Percentiles rank a stretch among this genome's conserved stretches.
These are phyloP conservation scores for Agrocybe pediades DNA, from an alignment of 768 basidiomycete genomes.

Conservation along the genomic window DNA sequence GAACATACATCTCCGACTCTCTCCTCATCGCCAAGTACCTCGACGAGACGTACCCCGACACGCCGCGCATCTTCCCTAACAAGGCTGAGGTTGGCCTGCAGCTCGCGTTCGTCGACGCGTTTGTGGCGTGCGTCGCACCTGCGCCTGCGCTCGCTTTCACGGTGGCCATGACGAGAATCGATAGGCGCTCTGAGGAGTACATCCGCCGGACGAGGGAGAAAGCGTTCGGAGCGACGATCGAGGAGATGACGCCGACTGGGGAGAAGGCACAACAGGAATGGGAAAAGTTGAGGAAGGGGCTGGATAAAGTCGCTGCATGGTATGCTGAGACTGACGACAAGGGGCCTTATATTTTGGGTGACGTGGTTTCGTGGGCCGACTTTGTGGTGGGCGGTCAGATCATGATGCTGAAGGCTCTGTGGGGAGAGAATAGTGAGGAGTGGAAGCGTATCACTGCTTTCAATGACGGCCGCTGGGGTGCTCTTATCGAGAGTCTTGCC, in stretches of 20 bases:
- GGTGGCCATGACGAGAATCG: not conserved
- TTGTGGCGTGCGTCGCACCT: not conserved
- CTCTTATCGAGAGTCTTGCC: too few species aligned
- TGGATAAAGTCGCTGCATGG: conserved; percentile 26
- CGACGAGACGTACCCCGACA: conserved; percentile 40
- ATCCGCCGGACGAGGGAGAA: conserved; percentile 38
- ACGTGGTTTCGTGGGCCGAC: conserved; percentile 34
- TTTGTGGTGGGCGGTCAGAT: conserved; percentile 37
- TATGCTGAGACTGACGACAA: conserved; percentile 21
- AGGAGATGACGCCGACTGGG: conserved; percentile 31
- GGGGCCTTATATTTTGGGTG: conserved; percentile 35
- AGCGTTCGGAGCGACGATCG: conserved; percentile 31
- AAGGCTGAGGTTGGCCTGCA: conserved; percentile 17
- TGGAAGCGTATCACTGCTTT: conserved; percentile 33
- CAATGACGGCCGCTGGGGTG: conserved; percentile 34
- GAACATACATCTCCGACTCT: conserved; percentile 37
- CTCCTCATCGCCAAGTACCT: conserved; percentile 46
- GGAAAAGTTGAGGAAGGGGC: conserved; percentile 28
- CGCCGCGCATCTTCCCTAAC: conserved; percentile 23
- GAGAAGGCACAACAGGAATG: conserved; percentile 32
- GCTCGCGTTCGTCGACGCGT: not conserved
- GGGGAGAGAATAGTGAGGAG: conserved; percentile 32
- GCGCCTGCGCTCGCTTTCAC: conserved; percentile 5
- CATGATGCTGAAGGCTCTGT: conserved; percentile 14
- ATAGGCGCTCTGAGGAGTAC: conserved; percentile 17